phyloP scores from a whole-genome alignment of 352 stramenopile species.

The Pythium scleroteichum region DNA sequence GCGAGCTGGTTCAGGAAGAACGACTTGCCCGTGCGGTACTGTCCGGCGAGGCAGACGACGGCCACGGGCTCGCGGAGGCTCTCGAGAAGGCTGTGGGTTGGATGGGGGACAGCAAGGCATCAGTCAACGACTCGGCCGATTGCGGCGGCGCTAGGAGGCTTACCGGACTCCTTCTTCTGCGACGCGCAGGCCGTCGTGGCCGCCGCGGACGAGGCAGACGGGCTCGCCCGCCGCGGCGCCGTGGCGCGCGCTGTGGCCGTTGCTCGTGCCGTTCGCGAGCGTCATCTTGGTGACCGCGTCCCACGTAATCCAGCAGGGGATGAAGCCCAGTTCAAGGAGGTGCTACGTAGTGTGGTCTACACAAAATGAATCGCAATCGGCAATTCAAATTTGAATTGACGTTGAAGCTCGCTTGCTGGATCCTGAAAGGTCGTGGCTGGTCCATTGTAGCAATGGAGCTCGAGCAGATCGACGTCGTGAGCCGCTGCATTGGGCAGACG shows the following conservation, averaged over 20 bases:
- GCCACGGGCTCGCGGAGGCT: constrained; percentile 65
- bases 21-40: constrained; percentile 87
- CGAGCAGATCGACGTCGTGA: constrained; percentile 73
- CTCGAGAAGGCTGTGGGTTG: constrained; percentile 53
- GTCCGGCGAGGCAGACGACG: constrained; percentile 77
- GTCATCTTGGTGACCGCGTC: not conserved
- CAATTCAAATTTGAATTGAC: constrained; percentile 27
- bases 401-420: constrained; percentile 2
- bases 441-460: constrained; percentile 53
- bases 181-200: constrained; percentile 49
- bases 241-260: not conserved
- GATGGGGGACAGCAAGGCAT: not conserved
- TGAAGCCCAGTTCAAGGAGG: constrained; percentile 2
- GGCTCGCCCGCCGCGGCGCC: constrained; percentile 25
- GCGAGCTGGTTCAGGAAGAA: constrained; percentile 89
- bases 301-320: not conserved
- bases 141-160: constrained; percentile 1
- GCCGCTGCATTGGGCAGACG: constrained; percentile 62
- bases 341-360: constrained; percentile 10
- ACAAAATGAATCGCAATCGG: constrained; percentile 5
- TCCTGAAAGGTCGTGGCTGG: constrained; percentile 19
- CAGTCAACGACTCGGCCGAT: too few species aligned
- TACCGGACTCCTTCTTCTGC: constrained; percentile 56
- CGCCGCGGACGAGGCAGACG: constrained; percentile 63
- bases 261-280: constrained; percentile 3